Conservation (phyloP, 2,329 filamentous ascomycete genomes). For the Arthrinium phaeospermum region DNA sequence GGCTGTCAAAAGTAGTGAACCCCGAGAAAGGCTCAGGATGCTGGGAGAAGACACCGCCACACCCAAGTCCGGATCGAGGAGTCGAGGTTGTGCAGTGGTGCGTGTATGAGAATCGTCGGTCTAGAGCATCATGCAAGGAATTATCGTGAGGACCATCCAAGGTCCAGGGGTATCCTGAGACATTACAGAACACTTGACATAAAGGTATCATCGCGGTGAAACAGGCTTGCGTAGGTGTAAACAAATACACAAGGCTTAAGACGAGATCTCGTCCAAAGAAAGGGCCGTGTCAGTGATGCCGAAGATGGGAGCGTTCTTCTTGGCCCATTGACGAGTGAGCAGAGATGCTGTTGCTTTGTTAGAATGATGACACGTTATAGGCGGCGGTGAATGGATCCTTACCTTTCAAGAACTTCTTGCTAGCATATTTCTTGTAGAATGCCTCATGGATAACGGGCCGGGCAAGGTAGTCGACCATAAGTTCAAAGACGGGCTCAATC, state of each 20-base stretch:
- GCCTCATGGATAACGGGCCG: constrained; percentile 92
- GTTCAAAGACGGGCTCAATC: constrained; percentile 86
- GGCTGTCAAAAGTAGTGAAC: constrained; percentile 19
- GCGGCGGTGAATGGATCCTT: constrained; percentile 42
- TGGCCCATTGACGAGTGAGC: constrained; percentile 90
- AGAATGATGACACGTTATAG: neutral
- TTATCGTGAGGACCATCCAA: constrained; percentile 38
- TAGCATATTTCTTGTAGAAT: constrained; percentile 99
- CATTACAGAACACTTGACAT: constrained; percentile 31
- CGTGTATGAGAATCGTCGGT: constrained; percentile 30
- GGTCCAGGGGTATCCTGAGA: constrained; percentile 37
- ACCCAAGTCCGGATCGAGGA: constrained; percentile 19
- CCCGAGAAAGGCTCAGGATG: constrained; percentile 20
- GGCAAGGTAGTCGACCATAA: constrained; percentile 97
- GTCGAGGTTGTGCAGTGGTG: constrained; percentile 26
- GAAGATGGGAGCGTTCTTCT: constrained; percentile 70
- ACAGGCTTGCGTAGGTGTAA: constrained; percentile 22
- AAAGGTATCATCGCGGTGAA: constrained; percentile 28
- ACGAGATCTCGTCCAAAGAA: constrained; percentile 55
- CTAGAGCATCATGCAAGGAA: constrained; percentile 34
- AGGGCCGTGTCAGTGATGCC: constrained; percentile 58
- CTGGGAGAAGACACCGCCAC: constrained; percentile 25
- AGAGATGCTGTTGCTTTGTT: constrained; percentile 73
- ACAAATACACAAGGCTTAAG: constrained; percentile 24
- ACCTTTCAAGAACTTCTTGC: constrained; percentile 99